A percentile compares a stretch with the other conserved stretches of the same genome.
Conservation (phyloP, 2,329 filamentous ascomycete species). For the Fusarium bactridioides region DNA sequence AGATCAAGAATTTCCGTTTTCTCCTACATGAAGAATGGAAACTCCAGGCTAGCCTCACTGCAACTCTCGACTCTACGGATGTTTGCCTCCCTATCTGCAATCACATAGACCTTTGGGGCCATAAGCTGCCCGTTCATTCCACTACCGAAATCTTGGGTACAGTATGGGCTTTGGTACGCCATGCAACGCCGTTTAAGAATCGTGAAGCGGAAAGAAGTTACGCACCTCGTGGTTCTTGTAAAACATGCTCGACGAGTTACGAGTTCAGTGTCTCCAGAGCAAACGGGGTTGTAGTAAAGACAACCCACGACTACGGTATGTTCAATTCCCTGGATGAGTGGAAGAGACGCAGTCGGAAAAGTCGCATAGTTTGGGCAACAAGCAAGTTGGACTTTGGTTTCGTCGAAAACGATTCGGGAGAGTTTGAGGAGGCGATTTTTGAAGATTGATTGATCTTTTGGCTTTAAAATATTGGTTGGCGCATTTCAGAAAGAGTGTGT, state of each 20-base stretch:
- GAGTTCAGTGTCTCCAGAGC: neutral
- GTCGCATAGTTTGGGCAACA: fast-evolving
- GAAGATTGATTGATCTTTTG: fast-evolving
- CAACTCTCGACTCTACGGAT: fast-evolving
- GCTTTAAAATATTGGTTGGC: neutral
- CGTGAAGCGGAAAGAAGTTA: fast-evolving
- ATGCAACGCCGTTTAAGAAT: neutral
- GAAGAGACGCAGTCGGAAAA: neutral
- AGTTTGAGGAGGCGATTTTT: neutral
- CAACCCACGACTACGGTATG: neutral
- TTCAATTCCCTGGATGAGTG: neutral
- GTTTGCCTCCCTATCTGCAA: neutral
- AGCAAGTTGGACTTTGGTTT: neutral
- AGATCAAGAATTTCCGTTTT: neutral
- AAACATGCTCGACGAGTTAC: neutral
- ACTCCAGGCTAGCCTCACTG: neutral
- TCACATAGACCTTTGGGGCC: neutral
- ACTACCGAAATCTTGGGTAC: neutral
- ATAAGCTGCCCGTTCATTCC: neutral
- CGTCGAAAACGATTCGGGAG: neutral
- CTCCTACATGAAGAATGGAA: neutral
- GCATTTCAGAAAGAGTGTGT: neutral
- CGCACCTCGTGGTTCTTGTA: neutral
- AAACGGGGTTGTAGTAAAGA: neutral
- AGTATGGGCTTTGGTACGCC: neutral